Evolutionary conservation across 2,329 filamentous ascomycete species (phyloP).

Genomic region (Xylaria sp.): DNA sequence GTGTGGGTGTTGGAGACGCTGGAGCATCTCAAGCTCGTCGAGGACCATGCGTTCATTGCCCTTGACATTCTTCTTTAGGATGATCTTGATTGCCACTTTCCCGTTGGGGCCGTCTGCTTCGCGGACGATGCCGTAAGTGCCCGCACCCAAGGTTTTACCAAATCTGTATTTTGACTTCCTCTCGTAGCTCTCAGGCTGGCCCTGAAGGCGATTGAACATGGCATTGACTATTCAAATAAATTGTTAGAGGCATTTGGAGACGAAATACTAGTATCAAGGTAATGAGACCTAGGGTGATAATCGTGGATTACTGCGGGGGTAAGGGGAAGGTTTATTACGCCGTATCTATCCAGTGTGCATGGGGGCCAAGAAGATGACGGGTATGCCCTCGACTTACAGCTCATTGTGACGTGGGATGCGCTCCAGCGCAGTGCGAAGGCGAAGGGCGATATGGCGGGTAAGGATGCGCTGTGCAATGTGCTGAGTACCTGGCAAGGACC

Average conservation of each 20-base stretch:
- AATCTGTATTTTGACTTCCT: slow-evolving; percentile 97
- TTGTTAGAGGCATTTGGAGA: slow-evolving; percentile 29
- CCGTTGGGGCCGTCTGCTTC: slow-evolving; percentile 88
- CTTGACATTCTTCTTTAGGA: slow-evolving; percentile 98
- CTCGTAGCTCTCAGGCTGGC: slow-evolving; percentile 98
- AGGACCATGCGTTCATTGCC: slow-evolving; percentile 99
- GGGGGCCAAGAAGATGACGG: slow-evolving; percentile 38
- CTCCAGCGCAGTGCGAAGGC: slow-evolving; percentile 25
- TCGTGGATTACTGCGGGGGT: not conserved
- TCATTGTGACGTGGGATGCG: slow-evolving; percentile 51
- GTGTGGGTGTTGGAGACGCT: slow-evolving; percentile 89
- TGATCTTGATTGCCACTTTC: slow-evolving; percentile 97
- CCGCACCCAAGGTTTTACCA: slow-evolving; percentile 91
- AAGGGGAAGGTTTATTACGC: not conserved
- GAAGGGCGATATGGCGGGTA: slow-evolving; percentile 19
- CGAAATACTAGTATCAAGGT: slow-evolving; percentile 27
- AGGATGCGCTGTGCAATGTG: slow-evolving; percentile 11
- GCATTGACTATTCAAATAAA: slow-evolving; percentile 70
- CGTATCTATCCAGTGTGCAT: not conserved
- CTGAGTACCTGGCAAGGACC: slow-evolving; percentile 1
- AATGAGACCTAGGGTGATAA: not conserved
- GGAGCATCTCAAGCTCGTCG: slow-evolving; percentile 94
- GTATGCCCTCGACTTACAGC: slow-evolving; percentile 52
- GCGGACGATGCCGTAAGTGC: slow-evolving; percentile 97
- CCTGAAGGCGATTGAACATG: slow-evolving; percentile 96